Evolutionary conservation across 75 land plant genomes (phyloP).

Genomic region (Pinus taeda): DNA sequence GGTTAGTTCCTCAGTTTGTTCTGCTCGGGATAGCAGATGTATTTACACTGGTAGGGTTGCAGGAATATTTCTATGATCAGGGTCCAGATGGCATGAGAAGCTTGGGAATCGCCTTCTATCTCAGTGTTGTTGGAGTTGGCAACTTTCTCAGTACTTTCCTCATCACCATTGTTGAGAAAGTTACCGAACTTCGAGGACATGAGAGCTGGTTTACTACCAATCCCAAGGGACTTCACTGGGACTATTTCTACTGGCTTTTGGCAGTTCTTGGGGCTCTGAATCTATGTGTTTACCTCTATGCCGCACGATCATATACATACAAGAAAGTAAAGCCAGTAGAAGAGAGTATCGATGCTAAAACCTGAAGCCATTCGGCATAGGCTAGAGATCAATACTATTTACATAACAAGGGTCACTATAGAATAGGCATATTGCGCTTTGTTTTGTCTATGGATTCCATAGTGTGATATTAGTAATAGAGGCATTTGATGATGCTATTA

Average conservation of each 20-base stretch:
- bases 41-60: conserved; percentile 31
- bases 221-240: conserved; percentile 41
- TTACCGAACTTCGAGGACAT: conserved; percentile 14
- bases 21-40: conserved; percentile 39
- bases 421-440: too few relatives aligned
- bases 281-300: conserved; percentile 26
- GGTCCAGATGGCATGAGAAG: conserved; percentile 43
- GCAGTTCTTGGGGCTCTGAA: conserved; percentile 30
- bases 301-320: conserved; percentile 47
- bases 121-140: conserved; percentile 34
- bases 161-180: conserved; percentile 16
- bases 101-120: conserved; percentile 35
- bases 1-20: conserved; percentile 34
- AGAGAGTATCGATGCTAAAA: too few relatives aligned
- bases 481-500: too few relatives aligned
- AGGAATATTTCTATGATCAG: conserved; percentile 48
- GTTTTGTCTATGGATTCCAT: too few relatives aligned
- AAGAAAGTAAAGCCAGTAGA: conserved; percentile 30
- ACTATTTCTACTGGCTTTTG: conserved; percentile 56
- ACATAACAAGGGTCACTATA: too few relatives aligned
- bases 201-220: conserved; percentile 15
- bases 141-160: conserved; percentile 32
- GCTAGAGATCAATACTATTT: too few relatives aligned
- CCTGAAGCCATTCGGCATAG: too few relatives aligned
- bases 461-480: too few relatives aligned